phyloP scores from a whole-genome alignment of 2,329 filamentous ascomycete species.

The Xylariaceae sp. region DNA sequence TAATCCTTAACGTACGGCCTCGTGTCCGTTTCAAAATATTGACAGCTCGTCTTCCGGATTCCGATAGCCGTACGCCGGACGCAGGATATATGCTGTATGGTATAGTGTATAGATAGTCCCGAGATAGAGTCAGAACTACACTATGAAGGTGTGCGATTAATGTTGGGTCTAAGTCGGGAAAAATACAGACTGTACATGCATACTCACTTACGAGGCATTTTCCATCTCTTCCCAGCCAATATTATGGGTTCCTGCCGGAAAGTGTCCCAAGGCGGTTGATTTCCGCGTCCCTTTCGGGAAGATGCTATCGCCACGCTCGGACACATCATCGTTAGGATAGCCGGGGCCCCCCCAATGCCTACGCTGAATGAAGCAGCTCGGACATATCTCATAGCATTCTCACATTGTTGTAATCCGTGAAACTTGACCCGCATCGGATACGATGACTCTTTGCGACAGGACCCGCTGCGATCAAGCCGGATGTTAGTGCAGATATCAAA shows the following conservation, averaged over 20 bases:
- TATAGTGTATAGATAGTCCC: no score
- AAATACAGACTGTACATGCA: no score
- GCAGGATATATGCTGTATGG: no score
- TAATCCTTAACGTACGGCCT: no score
- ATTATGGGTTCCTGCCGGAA: not conserved
- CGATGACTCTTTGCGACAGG: not conserved
- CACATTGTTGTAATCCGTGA: not conserved
- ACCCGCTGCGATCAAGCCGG: not conserved
- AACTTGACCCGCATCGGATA: not conserved
- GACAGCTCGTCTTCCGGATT: no score
- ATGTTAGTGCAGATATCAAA: not conserved
- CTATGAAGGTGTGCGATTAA: no score
- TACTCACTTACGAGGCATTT: not conserved
- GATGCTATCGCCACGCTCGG: not conserved
- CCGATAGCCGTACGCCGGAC: no score
- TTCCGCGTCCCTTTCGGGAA: not conserved
- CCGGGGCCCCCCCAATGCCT: not conserved
- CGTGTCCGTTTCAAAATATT: no score
- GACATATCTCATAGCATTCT: not conserved
- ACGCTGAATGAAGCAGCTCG: not conserved
- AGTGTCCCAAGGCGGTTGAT: not conserved
- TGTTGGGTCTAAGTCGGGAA: no score
- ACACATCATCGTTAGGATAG: not conserved
- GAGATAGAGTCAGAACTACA: no score
- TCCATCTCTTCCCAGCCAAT: not conserved